Evolutionary conservation across 1,284 basidiomycete genomes (phyloP), one percentile per base, ranked within the genome.

Genomic region (Mycosarcoma mackinlayi): DNA sequence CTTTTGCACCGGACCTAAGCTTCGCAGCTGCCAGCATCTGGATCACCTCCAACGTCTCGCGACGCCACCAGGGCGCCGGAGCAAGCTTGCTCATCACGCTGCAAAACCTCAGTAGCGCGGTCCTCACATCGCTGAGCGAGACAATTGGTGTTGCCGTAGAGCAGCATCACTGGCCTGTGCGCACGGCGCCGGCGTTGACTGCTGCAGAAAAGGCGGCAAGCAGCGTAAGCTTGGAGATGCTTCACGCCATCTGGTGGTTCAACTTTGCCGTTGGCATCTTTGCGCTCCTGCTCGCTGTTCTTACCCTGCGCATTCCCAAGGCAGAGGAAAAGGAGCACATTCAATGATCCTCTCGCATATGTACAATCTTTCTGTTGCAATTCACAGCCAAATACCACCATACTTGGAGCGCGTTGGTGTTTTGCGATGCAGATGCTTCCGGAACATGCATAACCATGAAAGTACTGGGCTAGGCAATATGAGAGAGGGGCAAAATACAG

Each of bases 1-100:
- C 67, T 16, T 40, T 71, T n/a, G 46, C 44, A n/a, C 61, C 61
- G 24, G 54, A 56, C 39, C 47, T 69, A 2, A 46, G 38, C 45
- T 71, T 71, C 46, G 66, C 67, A 11, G 57, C 67, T 27, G 58
- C 66, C 14, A 59, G 61, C 8, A 63, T 71, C 30, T 62, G 72
- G 25, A 44, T 71, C 53, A 71, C 67, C 19, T 39, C 37, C 13
- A 25, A 21, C 31, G 67, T 71, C 8, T 30, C 68, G 14, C 25
- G 52, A 7, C 24, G 23, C 23, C 64, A 71, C 45, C 67, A 71
- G 66, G 67, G 67, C 34, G 31, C 65, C 14, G 67, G 69, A 4
- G 67, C 60, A 4, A 35, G 41, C 23, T 21, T 71, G 10, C 39
- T 71, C n/a, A 40, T 71, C 25, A 71, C 67, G n/a, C 24, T 70